phyloP scores from a whole-genome alignment of 2,329 filamentous ascomycete genomes.

The Botrytis elliptica region DNA sequence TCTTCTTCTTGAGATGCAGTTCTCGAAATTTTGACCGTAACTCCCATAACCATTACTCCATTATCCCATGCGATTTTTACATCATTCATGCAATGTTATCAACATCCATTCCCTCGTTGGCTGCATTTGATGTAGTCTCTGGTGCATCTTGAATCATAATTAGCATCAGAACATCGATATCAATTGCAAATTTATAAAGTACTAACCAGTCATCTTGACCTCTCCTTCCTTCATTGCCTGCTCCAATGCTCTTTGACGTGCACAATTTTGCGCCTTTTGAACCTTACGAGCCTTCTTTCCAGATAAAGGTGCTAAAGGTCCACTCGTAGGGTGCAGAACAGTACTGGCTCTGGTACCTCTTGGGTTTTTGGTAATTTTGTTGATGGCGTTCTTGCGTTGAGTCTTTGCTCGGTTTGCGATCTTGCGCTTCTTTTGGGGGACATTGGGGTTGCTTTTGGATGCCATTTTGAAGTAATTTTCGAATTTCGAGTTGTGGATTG shows the following conservation, averaged over 20 bases:
- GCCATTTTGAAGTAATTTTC: conserved; percentile 33
- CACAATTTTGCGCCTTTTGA: conserved; percentile 38
- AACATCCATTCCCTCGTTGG: conserved; percentile 17
- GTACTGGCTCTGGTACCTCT: conserved; percentile 36
- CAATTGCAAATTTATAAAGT: background rate
- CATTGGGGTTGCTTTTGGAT: conserved; percentile 40
- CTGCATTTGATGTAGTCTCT: conserved; percentile 7
- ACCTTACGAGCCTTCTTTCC: conserved; percentile 40
- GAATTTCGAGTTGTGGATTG: background rate
- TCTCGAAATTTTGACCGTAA: conserved; percentile 6
- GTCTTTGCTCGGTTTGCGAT: conserved; percentile 37
- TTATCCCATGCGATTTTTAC: background rate
- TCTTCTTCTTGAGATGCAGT: background rate
- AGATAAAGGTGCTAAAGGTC: conserved; percentile 37
- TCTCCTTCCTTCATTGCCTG: conserved; percentile 38
- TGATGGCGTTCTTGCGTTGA: conserved; percentile 36
- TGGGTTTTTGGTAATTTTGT: conserved; percentile 37
- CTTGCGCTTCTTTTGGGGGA: conserved; percentile 38
- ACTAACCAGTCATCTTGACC: conserved; percentile 39
- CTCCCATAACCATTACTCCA: conserved; percentile 19
- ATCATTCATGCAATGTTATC: conserved; percentile 15
- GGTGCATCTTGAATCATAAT: conserved; percentile 14
- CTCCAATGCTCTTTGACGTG: conserved; percentile 37
- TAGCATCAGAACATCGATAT: background rate
- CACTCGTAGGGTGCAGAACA: conserved; percentile 38